Percentiles rank a stretch among this genome's conserved stretches.
These are phyloP conservation scores for Entomortierella lignicola DNA, from an alignment of 192 early-diverging fungal genomes.

Conservation along the genomic window DNA sequence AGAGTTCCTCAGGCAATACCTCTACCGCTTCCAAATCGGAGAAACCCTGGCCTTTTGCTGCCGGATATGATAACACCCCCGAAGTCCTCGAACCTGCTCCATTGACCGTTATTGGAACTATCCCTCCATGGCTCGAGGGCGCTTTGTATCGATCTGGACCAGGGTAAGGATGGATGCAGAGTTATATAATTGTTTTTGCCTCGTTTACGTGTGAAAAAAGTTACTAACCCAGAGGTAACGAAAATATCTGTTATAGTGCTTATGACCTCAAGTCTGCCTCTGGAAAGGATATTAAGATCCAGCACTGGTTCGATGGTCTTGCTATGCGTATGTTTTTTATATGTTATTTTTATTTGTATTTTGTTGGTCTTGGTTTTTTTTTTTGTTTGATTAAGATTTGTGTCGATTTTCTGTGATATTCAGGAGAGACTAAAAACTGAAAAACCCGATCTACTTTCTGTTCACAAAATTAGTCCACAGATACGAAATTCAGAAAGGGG, in stretches of 20 bases:
- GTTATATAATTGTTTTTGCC: no score
- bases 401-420: no score
- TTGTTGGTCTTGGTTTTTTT: no score
- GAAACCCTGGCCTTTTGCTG: slow-evolving; percentile 39
- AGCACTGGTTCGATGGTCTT: slow-evolving; percentile 62
- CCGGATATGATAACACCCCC: slow-evolving; percentile 52
- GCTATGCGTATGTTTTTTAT: slow-evolving; percentile 40
- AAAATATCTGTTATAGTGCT: slow-evolving; percentile 11
- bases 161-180: slow-evolving; percentile 36
- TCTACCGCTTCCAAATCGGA: not conserved
- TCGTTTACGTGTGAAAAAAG: not conserved
- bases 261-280: slow-evolving; percentile 47
- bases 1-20: not conserved
- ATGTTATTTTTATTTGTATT: not conserved
- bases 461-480: slow-evolving; percentile 24
- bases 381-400: no score
- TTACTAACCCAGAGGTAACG: not conserved
- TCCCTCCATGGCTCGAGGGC: slow-evolving; percentile 65
- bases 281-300: slow-evolving; percentile 40
- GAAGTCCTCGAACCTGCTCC: slow-evolving; percentile 46
- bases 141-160: slow-evolving; percentile 60
- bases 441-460: not conserved
- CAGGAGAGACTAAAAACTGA: not conserved
- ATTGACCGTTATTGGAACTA: slow-evolving; percentile 50
- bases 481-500: slow-evolving; percentile 43